Evolutionary conservation across 441 rosid species (phyloP), one percentile per base, ranked within the genome.

Genomic region (Populus hybrid): DNA sequence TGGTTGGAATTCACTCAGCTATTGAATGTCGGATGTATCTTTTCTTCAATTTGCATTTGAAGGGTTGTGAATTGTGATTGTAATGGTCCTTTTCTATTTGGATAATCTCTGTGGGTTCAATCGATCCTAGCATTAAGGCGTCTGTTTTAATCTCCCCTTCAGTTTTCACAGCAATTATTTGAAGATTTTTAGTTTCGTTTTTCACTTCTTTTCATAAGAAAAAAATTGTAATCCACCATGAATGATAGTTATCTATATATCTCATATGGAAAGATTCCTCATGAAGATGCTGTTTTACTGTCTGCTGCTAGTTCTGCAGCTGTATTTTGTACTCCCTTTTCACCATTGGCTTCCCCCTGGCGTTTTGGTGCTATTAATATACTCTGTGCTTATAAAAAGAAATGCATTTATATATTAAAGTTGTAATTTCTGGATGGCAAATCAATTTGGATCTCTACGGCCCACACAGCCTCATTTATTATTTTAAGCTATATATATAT

Each of bases 1-100:
- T 73, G 83, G 75, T 81, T 84, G 87, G 77, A 75, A 76, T 57
- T 77, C 74, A 72, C 81, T 85, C 79, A 79, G 87, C 79, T 78
- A 46, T 66, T 81, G 78, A 76, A 81, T 75, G 70, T 68, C 74
- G 75, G 72, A 77, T 86, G 82, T 83, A 67, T 78, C 69, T 82
- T 78, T 74, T 70, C 70, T 77, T 77, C 80, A 67, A 70, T 73
- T 75, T 81, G 72, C 67, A 73, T 69, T 70, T 79, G 78, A 72
- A 80, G 82, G 77, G 67, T 77, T 70, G 82, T 70, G 68, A n/a
- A 63, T 77, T 70, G 82, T 70, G 68, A n/a, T 73, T 83, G 78
- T 81, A 76, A 79, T 26, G 46, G 34, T 75, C 35, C 69, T 73
- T n/a, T 79, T 67, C 23, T 71, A 50, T 72, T 70, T 76, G 20